Conservation (phyloP, 768 basidiomycete species). For the Gloeostereum incarnatum region DNA sequence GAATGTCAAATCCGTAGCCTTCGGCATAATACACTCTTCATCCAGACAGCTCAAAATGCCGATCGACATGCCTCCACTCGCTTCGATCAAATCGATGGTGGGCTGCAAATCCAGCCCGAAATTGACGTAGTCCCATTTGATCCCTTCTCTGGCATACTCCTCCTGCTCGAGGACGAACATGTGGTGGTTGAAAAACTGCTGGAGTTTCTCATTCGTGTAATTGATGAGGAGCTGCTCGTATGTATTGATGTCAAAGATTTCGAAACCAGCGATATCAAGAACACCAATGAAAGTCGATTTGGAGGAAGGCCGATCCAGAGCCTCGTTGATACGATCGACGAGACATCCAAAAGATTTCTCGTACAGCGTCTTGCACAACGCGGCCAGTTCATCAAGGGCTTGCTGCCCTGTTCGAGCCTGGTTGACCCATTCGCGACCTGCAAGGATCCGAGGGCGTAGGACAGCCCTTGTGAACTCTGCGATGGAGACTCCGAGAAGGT, state of each 20-base stretch:
- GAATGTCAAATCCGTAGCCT: conserved; percentile 91
- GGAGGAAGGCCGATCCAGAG: conserved; percentile 85
- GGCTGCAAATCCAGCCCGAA: conserved; percentile 97
- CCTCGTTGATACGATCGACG: conserved; percentile 92
- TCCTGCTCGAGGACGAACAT: conserved; percentile 99
- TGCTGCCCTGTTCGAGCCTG: conserved; percentile 89
- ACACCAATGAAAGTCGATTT: conserved; percentile 96
- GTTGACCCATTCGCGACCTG: conserved; percentile 94
- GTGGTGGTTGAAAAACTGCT: conserved; percentile 98
- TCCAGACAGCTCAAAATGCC: conserved; percentile 91
- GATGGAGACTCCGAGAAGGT: conserved; percentile 82
- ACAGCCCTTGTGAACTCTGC: conserved; percentile 86
- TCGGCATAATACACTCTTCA: conserved; percentile 99
- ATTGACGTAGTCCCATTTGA: conserved; percentile 97
- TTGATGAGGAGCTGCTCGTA: conserved; percentile 99
- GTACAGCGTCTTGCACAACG: conserved; percentile 91
- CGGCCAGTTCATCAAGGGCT: conserved; percentile 84
- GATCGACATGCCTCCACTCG: conserved; percentile 66
- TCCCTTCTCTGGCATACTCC: conserved; percentile 92
- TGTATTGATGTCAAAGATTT: conserved; percentile 90
- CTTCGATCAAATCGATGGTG: conserved; percentile 96
- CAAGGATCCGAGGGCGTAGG: conserved; percentile 81
- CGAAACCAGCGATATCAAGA: conserved; percentile 98
- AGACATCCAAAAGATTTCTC: conserved; percentile 94
- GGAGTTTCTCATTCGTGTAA: conserved; percentile 96